Conservation (phyloP, 2,329 filamentous ascomycete genomes). For the Xylariaceae sp. region DNA sequence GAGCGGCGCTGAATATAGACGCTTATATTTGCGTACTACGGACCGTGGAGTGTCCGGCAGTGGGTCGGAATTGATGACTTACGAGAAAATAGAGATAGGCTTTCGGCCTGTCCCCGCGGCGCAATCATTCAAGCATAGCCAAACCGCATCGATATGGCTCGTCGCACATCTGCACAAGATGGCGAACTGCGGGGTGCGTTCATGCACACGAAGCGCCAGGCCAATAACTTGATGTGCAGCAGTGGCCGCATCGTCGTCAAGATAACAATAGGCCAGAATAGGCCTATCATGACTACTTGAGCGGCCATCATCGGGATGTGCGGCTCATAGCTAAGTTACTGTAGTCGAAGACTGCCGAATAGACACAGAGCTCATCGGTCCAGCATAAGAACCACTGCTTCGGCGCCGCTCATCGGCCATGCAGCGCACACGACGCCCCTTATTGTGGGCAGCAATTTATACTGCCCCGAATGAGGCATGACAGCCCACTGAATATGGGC, state of each 20-base stretch:
- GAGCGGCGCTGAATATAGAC: not conserved
- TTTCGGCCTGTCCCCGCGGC: conserved; percentile 37
- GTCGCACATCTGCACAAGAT: conserved; percentile 38
- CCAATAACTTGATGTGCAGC: conserved; percentile 38
- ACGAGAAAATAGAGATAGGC: conserved; percentile 45
- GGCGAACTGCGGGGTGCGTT: conserved; percentile 46
- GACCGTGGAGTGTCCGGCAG: not conserved
- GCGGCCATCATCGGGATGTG: conserved; percentile 21
- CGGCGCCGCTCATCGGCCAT: not conserved
- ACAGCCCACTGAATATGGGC: not conserved
- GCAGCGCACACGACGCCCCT: not conserved
- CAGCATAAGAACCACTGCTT: not conserved
- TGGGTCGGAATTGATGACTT: not conserved
- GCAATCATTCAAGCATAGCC: not conserved
- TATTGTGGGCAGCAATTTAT: not conserved
- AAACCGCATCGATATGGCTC: conserved; percentile 31
- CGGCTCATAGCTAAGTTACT: conserved; percentile 35
- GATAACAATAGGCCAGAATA: conserved; percentile 25
- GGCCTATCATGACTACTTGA: not conserved
- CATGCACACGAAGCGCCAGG: conserved; percentile 39
- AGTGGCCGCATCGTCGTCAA: conserved; percentile 45
- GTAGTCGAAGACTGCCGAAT: not conserved
- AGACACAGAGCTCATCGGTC: not conserved
- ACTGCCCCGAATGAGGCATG: not conserved
- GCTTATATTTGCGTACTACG: not conserved